Evolutionary conservation across 192 early-diverging fungal genomes (phyloP).

Genomic region (Coemansia sp.): DNA sequence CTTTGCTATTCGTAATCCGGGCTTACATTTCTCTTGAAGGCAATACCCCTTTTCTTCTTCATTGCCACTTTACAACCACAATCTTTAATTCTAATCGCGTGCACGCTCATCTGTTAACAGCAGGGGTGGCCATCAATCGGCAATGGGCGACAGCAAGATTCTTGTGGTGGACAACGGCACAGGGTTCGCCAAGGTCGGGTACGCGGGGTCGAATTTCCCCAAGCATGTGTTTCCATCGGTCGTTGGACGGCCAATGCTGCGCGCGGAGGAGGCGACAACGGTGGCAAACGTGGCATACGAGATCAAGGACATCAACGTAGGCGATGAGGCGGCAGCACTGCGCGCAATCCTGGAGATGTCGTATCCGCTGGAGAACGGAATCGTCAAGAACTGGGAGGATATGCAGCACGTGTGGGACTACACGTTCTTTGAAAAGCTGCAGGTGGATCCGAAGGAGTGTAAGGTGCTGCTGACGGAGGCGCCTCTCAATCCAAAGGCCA

Average conservation of each 20-base stretch:
- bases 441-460: slow-evolving; percentile 83
- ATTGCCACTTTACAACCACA: too few relatives aligned
- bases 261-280: slow-evolving; percentile 84
- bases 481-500: slow-evolving; percentile 90
- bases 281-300: slow-evolving; percentile 53
- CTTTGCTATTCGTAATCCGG: too few relatives aligned
- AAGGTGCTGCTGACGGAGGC: slow-evolving; percentile 97
- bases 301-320: slow-evolving; percentile 96
- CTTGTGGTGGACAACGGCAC: slow-evolving; percentile 86
- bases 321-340: slow-evolving; percentile 91
- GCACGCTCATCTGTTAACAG: too few relatives aligned
- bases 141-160: slow-evolving; percentile 56
- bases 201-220: slow-evolving; percentile 94
- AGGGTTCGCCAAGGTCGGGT: slow-evolving; percentile 98
- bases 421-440: slow-evolving; percentile 91
- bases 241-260: slow-evolving; percentile 96
- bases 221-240: slow-evolving; percentile 94
- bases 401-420: slow-evolving; percentile 98
- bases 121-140: too few relatives aligned
- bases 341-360: slow-evolving; percentile 90
- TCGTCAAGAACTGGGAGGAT: slow-evolving; percentile 97
- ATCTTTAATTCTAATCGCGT: too few relatives aligned
- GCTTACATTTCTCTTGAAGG: too few relatives aligned
- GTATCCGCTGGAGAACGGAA: slow-evolving; percentile 99
- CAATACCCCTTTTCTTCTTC: too few relatives aligned